These are phyloP conservation scores for Diutina rugosa DNA, from an alignment of 1,139 yeast species.

Conservation along the genomic window DNA sequence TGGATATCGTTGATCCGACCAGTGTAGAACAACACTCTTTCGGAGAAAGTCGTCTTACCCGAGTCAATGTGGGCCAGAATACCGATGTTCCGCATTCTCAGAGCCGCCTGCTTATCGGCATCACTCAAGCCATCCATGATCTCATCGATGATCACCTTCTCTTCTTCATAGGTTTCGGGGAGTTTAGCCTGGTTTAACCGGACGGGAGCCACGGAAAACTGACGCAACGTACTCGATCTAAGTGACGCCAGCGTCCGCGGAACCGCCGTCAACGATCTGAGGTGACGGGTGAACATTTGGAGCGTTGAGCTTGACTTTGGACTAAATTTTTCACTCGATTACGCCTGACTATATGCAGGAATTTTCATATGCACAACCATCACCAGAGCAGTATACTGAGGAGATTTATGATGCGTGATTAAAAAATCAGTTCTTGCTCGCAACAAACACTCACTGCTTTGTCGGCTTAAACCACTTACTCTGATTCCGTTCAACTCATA, in stretches of 20 bases:
- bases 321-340: background rate
- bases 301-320: background rate
- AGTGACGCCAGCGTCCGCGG: background rate
- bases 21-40: conserved; percentile 89
- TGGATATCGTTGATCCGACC: conserved; percentile 97
- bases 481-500: too few relatives aligned
- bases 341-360: background rate
- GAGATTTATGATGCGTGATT: too few relatives aligned
- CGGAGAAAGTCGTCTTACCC: conserved; percentile 35
- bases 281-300: background rate
- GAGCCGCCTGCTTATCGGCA: conserved; percentile 42
- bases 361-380: background rate
- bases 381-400: background rate
- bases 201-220: background rate
- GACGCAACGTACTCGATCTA: background rate
- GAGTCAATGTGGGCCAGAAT: conserved; percentile 66
- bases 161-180: conserved; percentile 47
- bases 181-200: background rate
- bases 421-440: too few relatives aligned
- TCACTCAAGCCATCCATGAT: conserved; percentile 39
- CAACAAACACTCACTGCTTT: too few relatives aligned
- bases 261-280: background rate
- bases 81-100: conserved; percentile 81
- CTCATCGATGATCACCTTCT: conserved; percentile 52
- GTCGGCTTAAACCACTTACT: too few relatives aligned